phyloP scores from a whole-genome alignment of 2,329 filamentous ascomycete species.

The Alternaria postmessia region DNA sequence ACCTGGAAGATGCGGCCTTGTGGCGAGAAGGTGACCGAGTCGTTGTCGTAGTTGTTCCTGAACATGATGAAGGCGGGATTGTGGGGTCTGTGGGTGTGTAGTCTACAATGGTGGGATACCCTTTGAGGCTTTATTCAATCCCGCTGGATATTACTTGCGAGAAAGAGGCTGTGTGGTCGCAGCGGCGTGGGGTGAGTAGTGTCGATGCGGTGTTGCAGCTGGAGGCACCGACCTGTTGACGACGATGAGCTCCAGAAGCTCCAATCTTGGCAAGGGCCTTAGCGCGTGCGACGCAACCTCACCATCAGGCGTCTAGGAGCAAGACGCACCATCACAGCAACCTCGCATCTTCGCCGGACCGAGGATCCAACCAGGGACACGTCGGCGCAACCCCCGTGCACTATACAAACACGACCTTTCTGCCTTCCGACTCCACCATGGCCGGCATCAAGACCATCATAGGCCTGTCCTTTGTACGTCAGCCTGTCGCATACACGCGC shows the following conservation, averaged over 20 bases:
- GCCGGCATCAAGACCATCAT: slow-evolving; percentile 99
- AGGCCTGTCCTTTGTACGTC: slow-evolving; percentile 88
- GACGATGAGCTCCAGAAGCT: slow-evolving; percentile 29
- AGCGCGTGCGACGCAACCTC: slow-evolving; percentile 15
- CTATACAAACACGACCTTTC: neutral
- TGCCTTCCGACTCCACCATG: slow-evolving; percentile 58
- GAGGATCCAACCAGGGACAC: slow-evolving; percentile 1
- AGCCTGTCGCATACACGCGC: slow-evolving; percentile 28
- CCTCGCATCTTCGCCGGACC: slow-evolving; percentile 16
- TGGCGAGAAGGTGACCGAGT: slow-evolving; percentile 99
- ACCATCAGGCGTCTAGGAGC: slow-evolving; percentile 7
- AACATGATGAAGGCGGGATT: slow-evolving; percentile 82
- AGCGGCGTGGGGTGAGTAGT: slow-evolving; percentile 2
- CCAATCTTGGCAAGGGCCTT: slow-evolving; percentile 13
- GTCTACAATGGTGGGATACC: neutral
- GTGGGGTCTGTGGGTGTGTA: slow-evolving; percentile 18
- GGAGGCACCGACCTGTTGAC: slow-evolving; percentile 38
- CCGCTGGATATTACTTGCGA: neutral
- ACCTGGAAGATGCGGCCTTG: slow-evolving; percentile 99
- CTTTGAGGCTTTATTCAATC: neutral
- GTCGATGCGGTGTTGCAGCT: slow-evolving; percentile 24
- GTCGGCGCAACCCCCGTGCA: neutral
- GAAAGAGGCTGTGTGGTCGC: neutral
- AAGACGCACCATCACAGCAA: slow-evolving; percentile 10
- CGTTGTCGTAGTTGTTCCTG: slow-evolving; percentile 99